Percentiles rank a stretch among this genome's conserved stretches.
phyloP scores from a whole-genome alignment of 768 basidiomycete species.

The Trametes cubensis region DNA sequence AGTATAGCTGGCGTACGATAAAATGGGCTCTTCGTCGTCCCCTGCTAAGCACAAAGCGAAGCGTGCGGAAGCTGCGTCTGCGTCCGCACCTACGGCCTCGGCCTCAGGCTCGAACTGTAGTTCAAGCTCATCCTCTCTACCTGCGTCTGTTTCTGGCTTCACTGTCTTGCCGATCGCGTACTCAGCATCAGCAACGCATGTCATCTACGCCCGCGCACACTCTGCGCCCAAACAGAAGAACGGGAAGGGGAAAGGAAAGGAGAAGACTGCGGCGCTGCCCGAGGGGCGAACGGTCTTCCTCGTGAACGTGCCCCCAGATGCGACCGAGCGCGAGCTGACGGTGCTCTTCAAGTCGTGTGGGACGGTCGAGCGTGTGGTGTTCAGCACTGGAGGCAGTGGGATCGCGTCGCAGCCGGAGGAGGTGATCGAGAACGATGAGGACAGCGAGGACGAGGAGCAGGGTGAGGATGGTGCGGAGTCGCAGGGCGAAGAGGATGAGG shows the following conservation, averaged over 20 bases:
- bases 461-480: constrained; percentile 37
- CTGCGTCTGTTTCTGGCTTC: constrained; percentile 47
- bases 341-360: constrained; percentile 79
- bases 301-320: constrained; percentile 87
- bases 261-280: constrained; percentile 34
- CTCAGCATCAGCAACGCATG: constrained; percentile 53
- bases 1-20: not conserved
- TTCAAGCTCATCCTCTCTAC: constrained; percentile 19
- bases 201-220: constrained; percentile 79
- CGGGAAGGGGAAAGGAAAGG: constrained; percentile 28
- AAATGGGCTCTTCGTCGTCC: constrained; percentile 9
- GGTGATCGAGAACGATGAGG: constrained; percentile 31
- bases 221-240: constrained; percentile 46
- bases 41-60: not conserved
- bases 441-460: constrained; percentile 40
- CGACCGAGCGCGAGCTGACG: constrained; percentile 78
- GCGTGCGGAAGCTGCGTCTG: not conserved
- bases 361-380: constrained; percentile 73
- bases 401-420: constrained; percentile 39
- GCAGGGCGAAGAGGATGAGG: constrained; percentile 40
- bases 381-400: constrained; percentile 41
- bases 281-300: constrained; percentile 81
- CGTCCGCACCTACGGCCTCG: not conserved
- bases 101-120: not conserved
- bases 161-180: constrained; percentile 48